phyloP scores from a whole-genome alignment of 768 basidiomycete genomes.

The Russula earlei region DNA sequence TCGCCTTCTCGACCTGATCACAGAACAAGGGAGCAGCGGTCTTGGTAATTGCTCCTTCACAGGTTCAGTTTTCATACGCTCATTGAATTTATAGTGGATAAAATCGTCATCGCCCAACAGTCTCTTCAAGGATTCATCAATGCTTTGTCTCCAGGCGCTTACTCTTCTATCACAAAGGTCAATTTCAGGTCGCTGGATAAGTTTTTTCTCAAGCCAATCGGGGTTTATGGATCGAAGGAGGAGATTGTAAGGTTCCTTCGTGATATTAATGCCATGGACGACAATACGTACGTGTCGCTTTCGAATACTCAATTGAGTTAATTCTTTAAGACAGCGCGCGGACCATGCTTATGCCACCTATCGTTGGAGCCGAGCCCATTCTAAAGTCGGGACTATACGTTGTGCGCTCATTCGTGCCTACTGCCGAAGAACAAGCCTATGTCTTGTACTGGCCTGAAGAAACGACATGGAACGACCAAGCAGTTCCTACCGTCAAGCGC shows the following conservation, averaged over 20 bases:
- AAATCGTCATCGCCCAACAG: conserved; percentile 49
- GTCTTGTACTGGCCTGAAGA: conserved; percentile 57
- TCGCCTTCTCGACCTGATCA: conserved; percentile 44
- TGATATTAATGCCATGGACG: conserved; percentile 30
- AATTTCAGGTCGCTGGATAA: conserved; percentile 46
- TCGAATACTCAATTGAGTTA: background rate
- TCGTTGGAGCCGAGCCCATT: conserved; percentile 18
- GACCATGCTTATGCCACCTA: conserved; percentile 16
- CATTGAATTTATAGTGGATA: conserved; percentile 37
- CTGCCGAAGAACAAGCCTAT: conserved; percentile 29
- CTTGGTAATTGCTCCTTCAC: conserved; percentile 31
- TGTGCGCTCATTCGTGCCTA: conserved; percentile 22
- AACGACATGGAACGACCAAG: conserved; percentile 47
- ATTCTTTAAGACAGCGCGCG: conserved; percentile 14
- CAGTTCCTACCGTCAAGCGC: conserved; percentile 35
- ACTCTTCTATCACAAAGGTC: conserved; percentile 44
- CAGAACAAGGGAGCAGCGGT: conserved; percentile 41
- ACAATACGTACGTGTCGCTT: conserved; percentile 30
- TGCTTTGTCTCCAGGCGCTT: conserved; percentile 40
- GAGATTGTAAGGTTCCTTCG: conserved; percentile 40
- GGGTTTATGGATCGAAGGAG: conserved; percentile 47
- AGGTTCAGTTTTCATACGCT: background rate
- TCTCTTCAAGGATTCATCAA: conserved; percentile 43
- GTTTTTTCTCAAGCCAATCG: conserved; percentile 38
- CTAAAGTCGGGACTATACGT: conserved; percentile 47